A percentile compares a stretch with the other conserved stretches of the same genome.
These are phyloP conservation scores for Sapria himalayana DNA, from an alignment of 345 rosid genomes.

Conservation along the genomic window DNA sequence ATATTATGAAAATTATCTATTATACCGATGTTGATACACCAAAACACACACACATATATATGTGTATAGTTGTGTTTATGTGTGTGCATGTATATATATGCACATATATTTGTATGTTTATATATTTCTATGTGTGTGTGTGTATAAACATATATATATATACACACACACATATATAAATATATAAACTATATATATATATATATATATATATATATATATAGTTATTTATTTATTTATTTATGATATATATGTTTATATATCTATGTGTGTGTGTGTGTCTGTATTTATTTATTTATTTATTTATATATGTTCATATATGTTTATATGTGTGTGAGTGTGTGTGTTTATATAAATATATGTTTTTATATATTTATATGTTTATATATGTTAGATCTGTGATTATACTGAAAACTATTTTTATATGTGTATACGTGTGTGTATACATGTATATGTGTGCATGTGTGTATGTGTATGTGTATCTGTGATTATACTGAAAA, in stretches of 20 bases:
- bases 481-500: background rate
- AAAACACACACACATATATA: no score
- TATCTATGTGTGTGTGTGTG: background rate
- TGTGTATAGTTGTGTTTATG: background rate
- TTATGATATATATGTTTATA: background rate
- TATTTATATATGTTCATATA: background rate
- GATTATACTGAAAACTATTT: background rate
- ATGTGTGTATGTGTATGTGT: background rate
- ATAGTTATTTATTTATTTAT: background rate
- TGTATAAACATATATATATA: no score
- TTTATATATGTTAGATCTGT: background rate
- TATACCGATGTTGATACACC: no score
- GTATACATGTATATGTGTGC: background rate
- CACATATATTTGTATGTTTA: background rate
- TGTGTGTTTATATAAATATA: background rate
- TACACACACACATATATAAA: background rate
- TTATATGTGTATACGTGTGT: background rate
- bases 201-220: background rate
- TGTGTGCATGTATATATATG: background rate
- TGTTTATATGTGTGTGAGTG: background rate
- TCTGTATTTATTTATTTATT: background rate
- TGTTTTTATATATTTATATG: background rate
- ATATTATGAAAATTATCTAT: no score
- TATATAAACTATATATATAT: background rate
- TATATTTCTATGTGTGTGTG: background rate